phyloP scores from a whole-genome alignment of 169 alveolate genomes.

The Eimeria acervulina region DNA sequence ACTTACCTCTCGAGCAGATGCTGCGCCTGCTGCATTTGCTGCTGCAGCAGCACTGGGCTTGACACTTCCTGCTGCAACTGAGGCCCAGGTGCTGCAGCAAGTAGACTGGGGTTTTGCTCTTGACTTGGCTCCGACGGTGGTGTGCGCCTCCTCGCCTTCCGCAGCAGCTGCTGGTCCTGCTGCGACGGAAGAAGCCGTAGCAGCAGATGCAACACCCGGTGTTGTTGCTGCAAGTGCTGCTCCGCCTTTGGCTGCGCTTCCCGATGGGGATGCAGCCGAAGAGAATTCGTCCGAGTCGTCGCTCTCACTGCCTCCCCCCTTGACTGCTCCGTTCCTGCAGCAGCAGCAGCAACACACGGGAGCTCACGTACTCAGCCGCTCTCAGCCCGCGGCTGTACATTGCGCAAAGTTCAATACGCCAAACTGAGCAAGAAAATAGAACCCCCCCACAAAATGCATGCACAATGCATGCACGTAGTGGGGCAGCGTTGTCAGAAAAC shows the following conservation, averaged over 20 bases:
- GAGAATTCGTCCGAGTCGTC: constrained; percentile 49
- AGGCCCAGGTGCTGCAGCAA: constrained; percentile 74
- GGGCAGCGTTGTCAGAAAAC: not conserved
- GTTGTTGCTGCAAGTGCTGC: constrained; percentile 49
- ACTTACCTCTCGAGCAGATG: constrained; percentile 31
- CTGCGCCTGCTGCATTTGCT: constrained; percentile 27
- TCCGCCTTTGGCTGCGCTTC: not conserved
- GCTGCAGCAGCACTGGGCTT: constrained; percentile 75
- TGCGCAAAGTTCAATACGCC: not conserved
- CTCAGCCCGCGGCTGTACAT: not conserved
- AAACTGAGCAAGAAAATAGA: not conserved
- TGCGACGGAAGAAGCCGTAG: constrained; percentile 19
- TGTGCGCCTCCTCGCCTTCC: constrained; percentile 3
- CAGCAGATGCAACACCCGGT: not conserved
- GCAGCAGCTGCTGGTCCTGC: constrained; percentile 46
- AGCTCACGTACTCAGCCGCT: not conserved
- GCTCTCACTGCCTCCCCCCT: constrained; percentile 21
- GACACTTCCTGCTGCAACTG: constrained; percentile 81
- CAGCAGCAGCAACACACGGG: not conserved
- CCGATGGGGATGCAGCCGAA: not conserved
- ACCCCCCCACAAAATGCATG: not conserved
- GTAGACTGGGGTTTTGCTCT: not conserved
- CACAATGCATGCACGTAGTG: not conserved
- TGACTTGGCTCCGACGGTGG: not conserved
- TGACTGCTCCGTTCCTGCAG: constrained; percentile 49